phyloP scores from a whole-genome alignment of 2,329 filamentous ascomycete species.

The Colletotrichum chlorophyti region DNA sequence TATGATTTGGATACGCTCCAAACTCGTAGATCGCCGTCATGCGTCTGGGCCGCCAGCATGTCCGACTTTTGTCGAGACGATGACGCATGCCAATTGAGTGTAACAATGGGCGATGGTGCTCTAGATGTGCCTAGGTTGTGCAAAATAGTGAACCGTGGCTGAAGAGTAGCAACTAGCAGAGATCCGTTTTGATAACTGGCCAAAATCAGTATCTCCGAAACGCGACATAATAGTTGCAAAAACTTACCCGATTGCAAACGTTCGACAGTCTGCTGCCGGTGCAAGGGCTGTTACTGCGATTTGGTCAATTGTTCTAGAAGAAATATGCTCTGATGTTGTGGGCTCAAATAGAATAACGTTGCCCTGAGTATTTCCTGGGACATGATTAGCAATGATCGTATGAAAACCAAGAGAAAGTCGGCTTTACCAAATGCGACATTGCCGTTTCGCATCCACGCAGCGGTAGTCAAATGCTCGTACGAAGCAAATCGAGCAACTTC shows the following conservation, averaged over 20 bases:
- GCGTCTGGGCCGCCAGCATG: constrained; percentile 93
- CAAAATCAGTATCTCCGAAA: constrained; percentile 23
- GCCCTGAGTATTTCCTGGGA: constrained; percentile 84
- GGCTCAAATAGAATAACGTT: constrained; percentile 96
- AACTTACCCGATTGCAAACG: constrained; percentile 90
- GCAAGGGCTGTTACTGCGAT: constrained; percentile 95
- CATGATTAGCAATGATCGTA: constrained; percentile 33
- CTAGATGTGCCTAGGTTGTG: constrained; percentile 89
- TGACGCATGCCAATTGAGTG: constrained; percentile 93
- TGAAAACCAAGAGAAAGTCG: constrained; percentile 24
- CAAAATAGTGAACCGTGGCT: constrained; percentile 91
- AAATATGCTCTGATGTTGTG: constrained; percentile 89
- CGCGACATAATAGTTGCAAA: not conserved
- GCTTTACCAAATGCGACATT: constrained; percentile 96
- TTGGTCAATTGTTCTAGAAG: constrained; percentile 85
- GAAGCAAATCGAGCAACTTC: constrained; percentile 92
- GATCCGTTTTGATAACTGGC: constrained; percentile 92
- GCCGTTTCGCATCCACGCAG: constrained; percentile 95
- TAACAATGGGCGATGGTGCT: constrained; percentile 85
- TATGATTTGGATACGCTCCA: constrained; percentile 93
- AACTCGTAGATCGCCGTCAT: constrained; percentile 89
- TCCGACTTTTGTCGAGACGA: constrained; percentile 96
- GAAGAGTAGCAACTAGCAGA: constrained; percentile 85
- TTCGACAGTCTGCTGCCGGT: constrained; percentile 86
- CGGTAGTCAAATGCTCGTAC: constrained; percentile 84